Evolutionary conservation across 2,329 filamentous ascomycete species (phyloP).

Genomic region (Clarireedia paspali): DNA sequence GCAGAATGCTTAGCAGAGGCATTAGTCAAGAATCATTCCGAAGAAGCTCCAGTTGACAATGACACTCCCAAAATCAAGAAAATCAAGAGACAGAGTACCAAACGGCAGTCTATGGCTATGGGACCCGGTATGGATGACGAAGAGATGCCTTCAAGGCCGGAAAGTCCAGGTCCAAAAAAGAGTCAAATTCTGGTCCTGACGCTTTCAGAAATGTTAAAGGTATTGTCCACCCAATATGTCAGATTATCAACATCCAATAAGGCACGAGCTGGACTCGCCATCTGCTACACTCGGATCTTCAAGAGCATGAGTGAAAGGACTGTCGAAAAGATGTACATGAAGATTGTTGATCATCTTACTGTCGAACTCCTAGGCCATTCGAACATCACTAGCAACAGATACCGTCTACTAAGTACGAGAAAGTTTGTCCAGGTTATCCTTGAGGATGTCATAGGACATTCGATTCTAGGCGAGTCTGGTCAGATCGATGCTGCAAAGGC

Average conservation of each 20-base stretch:
- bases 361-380: conserved; percentile 70
- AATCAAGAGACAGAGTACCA: conserved; percentile 61
- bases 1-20: conserved; percentile 77
- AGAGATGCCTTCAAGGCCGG: conserved; percentile 56
- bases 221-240: conserved; percentile 74
- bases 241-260: conserved; percentile 71
- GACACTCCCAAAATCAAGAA: conserved; percentile 56
- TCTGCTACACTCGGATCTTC: conserved; percentile 80
- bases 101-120: conserved; percentile 38
- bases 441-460: conserved; percentile 72
- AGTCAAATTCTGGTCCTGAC: conserved; percentile 65
- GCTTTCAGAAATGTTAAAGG: conserved; percentile 68
- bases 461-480: conserved; percentile 81
- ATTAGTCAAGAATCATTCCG: conserved; percentile 75
- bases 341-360: conserved; percentile 74
- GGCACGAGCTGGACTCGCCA: conserved; percentile 71
- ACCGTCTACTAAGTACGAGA: conserved; percentile 76
- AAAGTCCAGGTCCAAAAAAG: conserved; percentile 70
- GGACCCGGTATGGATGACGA: conserved; percentile 53
- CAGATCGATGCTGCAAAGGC: conserved; percentile 75
- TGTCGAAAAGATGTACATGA: conserved; percentile 76
- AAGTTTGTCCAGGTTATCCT: conserved; percentile 79
- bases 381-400: conserved; percentile 74
- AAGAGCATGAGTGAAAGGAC: conserved; percentile 70
- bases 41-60: conserved; percentile 42